phyloP scores from a whole-genome alignment of 176 grass and related monocot species.

The Oryza nivara region DNA sequence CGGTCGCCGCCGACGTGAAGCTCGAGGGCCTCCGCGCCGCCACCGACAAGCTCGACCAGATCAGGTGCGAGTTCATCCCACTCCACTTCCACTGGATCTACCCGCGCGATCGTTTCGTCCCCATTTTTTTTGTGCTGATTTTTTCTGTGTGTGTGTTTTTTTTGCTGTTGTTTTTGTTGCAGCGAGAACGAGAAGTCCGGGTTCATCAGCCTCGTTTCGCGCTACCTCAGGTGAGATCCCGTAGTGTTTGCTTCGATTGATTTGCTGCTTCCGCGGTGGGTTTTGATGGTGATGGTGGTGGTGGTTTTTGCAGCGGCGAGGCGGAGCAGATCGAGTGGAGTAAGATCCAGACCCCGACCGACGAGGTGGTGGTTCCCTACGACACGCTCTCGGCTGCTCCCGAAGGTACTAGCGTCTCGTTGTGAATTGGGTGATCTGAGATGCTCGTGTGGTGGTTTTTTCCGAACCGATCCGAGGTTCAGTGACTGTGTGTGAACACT shows the following conservation, averaged over 20 bases:
- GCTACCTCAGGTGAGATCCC: conserved; percentile 86
- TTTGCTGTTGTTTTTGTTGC: neutral
- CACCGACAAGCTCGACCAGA: conserved; percentile 70
- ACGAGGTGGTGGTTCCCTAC: conserved; percentile 89
- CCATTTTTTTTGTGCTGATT: conserved; percentile 13
- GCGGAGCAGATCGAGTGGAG: conserved; percentile 96
- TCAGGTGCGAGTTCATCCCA: conserved; percentile 55
- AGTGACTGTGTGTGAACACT: conserved; percentile 5
- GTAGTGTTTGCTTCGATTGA: neutral
- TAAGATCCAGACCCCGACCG: conserved; percentile 98
- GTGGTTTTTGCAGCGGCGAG: conserved; percentile 55
- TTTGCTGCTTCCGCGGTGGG: neutral
- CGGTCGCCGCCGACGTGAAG: conserved; percentile 60
- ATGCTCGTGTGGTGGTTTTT: neutral
- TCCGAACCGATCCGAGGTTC: conserved; percentile 12
- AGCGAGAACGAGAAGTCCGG: conserved; percentile 96
- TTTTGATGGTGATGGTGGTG: conserved; percentile 17
- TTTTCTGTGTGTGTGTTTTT: conserved; percentile 11
- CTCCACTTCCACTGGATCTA: conserved; percentile 21
- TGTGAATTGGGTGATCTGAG: conserved; percentile 36
- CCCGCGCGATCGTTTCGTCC: neutral
- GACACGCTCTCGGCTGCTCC: conserved; percentile 61
- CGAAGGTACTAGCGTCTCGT: conserved; percentile 55
- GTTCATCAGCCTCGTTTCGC: conserved; percentile 84
- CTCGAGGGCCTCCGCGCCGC: conserved; percentile 59